Conservation (phyloP, 1,284 basidiomycete species). For the Pulveroboletus sp. region DNA sequence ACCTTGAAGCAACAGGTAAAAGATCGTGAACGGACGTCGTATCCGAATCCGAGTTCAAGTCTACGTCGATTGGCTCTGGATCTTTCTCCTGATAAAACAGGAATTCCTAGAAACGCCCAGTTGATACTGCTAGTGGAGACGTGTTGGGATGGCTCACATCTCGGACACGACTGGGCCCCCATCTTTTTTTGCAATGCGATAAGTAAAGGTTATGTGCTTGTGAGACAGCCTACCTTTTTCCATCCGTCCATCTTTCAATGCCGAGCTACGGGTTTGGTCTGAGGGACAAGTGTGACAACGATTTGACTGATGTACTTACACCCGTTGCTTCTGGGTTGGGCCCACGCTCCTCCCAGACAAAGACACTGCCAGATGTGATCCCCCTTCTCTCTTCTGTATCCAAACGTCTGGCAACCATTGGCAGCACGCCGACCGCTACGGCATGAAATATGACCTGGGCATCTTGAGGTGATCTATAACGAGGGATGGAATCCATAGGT, state of each 20-base stretch:
- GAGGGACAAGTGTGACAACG: not conserved
- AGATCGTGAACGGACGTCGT: constrained; percentile 36
- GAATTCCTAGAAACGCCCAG: constrained; percentile 56
- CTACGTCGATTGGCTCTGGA: constrained; percentile 44
- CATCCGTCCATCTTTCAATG: constrained; percentile 81
- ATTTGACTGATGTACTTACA: constrained; percentile 43
- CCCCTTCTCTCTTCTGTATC: constrained; percentile 70
- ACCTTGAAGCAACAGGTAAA: not conserved
- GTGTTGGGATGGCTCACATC: constrained; percentile 50
- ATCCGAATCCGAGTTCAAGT: constrained; percentile 49
- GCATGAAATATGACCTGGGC: constrained; percentile 78
- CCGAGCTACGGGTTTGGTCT: constrained; percentile 49
- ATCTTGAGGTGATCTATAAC: constrained; percentile 59
- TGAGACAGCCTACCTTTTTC: constrained; percentile 51
- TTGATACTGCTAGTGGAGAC: not conserved
- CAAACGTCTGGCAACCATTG: constrained; percentile 71
- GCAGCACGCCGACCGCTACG: constrained; percentile 58
- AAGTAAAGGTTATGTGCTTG: constrained; percentile 34
- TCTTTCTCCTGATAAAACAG: constrained; percentile 73
- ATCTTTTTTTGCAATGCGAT: constrained; percentile 39
- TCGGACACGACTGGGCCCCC: constrained; percentile 76
- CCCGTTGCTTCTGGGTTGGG: constrained; percentile 66
- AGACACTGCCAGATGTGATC: constrained; percentile 70
- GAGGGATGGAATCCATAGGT: constrained; percentile 32
- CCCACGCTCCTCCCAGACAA: constrained; percentile 81